Conservation (phyloP, 1,284 basidiomycete species). For the Tilletia walkeri region DNA sequence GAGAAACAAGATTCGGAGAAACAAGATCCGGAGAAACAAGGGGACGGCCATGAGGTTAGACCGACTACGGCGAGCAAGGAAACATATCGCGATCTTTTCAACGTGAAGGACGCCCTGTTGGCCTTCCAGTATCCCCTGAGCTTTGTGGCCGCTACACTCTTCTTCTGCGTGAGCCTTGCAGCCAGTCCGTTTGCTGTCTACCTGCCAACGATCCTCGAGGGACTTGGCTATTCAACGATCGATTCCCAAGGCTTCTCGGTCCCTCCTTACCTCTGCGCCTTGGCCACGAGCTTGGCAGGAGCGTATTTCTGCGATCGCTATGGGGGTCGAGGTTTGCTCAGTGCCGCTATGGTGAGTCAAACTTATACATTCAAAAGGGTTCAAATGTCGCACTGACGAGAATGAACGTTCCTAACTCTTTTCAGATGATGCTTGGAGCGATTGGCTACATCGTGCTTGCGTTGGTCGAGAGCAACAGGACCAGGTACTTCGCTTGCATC, state of each 20-base stretch:
- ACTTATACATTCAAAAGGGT: not conserved
- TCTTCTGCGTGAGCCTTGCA: conserved; percentile 50
- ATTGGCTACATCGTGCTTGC: conserved; percentile 50
- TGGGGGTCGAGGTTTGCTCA: conserved; percentile 35
- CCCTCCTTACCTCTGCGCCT: conserved; percentile 45
- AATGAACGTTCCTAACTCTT: not conserved
- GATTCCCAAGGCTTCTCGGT: conserved; percentile 40
- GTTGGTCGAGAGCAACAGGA: conserved; percentile 23
- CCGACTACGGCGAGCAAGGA: not conserved
- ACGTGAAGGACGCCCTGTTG: conserved; percentile 22
- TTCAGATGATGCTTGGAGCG: conserved; percentile 29
- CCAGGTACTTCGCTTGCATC: conserved; percentile 36
- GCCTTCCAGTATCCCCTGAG: conserved; percentile 42
- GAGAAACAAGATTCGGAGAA: too few species aligned
- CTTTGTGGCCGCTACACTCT: conserved; percentile 35
- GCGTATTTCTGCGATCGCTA: conserved; percentile 29
- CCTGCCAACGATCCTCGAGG: conserved; percentile 44
- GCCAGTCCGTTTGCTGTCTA: conserved; percentile 50
- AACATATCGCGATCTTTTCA: conserved; percentile 9
- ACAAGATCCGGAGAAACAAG: not conserved
- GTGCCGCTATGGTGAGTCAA: conserved; percentile 23
- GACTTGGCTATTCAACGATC: conserved; percentile 45
- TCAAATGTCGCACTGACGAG: not conserved
- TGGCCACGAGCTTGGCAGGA: conserved; percentile 37
- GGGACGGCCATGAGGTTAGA: not conserved